Evolutionary conservation across 2,329 filamentous ascomycete genomes (phyloP).

Genomic region (Beauveria brongniartii): DNA sequence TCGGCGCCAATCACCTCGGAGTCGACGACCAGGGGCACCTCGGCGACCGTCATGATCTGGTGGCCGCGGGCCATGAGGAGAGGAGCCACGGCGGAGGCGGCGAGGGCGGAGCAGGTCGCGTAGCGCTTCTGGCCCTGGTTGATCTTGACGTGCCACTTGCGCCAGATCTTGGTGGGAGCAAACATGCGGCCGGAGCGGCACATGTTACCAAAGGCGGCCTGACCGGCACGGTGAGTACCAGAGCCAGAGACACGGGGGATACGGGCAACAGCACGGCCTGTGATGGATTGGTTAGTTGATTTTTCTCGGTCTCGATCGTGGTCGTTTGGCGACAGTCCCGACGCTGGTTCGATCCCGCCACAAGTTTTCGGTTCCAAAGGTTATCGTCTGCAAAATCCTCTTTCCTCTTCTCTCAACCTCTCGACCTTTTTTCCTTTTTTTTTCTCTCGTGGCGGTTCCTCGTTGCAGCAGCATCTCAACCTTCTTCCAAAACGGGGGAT

Average conservation of each 20-base stretch:
- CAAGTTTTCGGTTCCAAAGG: neutral
- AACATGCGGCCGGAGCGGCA: conserved; percentile 99
- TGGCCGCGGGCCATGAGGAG: conserved; percentile 96
- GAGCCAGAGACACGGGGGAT: conserved; percentile 99
- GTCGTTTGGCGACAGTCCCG: neutral
- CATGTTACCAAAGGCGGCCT: conserved; percentile 99
- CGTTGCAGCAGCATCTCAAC: neutral
- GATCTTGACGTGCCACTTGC: conserved; percentile 99
- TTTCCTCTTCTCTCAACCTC: neutral
- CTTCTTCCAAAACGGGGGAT: neutral
- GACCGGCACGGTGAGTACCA: conserved; percentile 99
- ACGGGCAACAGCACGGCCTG: conserved; percentile 98
- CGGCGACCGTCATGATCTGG: conserved; percentile 83
- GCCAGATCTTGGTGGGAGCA: conserved; percentile 99
- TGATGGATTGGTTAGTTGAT: conserved; percentile 1
- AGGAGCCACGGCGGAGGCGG: conserved; percentile 89
- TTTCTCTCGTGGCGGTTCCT: neutral
- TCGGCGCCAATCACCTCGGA: conserved; percentile 77
- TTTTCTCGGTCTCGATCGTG: neutral
- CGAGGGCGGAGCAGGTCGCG: conserved; percentile 93
- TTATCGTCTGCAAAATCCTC: neutral
- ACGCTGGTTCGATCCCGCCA: neutral
- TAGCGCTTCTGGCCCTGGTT: conserved; percentile 99
- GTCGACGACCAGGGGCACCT: conserved; percentile 95
- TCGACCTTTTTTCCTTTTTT: neutral